Evolutionary conservation across 768 basidiomycete genomes (phyloP).

Genomic region (Boletus pseudopeckii): DNA sequence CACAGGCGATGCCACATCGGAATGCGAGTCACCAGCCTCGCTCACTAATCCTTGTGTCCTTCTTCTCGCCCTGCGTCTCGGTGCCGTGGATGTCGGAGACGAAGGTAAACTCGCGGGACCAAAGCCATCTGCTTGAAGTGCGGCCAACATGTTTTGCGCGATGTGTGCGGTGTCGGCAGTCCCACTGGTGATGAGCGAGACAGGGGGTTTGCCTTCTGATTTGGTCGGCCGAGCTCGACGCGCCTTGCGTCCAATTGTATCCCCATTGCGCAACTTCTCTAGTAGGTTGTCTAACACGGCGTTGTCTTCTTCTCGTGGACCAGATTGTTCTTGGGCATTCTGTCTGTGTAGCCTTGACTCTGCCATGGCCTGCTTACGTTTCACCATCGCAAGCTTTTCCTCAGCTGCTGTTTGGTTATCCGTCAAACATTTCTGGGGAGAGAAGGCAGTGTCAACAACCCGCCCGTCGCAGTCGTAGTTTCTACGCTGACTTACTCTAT

Average conservation of each 20-base stretch:
- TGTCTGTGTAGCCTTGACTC: conserved; percentile 56
- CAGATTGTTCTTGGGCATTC: conserved; percentile 42
- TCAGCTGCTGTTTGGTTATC: conserved; percentile 77
- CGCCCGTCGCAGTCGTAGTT: background rate
- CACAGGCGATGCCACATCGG: conserved; percentile 24
- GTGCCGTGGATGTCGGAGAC: conserved; percentile 42
- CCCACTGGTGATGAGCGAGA: conserved; percentile 21
- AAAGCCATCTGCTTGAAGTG: conserved; percentile 70
- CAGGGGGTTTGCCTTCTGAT: conserved; percentile 31
- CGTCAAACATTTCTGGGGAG: conserved; percentile 74
- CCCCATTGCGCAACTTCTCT: conserved; percentile 69
- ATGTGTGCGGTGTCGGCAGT: conserved; percentile 45
- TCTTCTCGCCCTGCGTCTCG: conserved; percentile 28
- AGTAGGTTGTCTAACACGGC: conserved; percentile 65
- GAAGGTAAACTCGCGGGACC: conserved; percentile 39
- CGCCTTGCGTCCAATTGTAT: conserved; percentile 55
- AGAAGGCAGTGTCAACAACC: conserved; percentile 2
- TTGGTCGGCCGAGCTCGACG: conserved; percentile 44
- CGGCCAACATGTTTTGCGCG: conserved; percentile 74
- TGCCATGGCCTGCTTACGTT: conserved; percentile 64
- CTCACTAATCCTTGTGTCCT: conserved; percentile 37
- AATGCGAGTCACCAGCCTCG: conserved; percentile 31
- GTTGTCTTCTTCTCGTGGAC: conserved; percentile 53
- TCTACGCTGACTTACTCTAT: conserved; percentile 51
- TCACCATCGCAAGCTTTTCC: conserved; percentile 63